Evolutionary conservation across 2,329 filamentous ascomycete species (phyloP).

Genomic region (Exophiala xenobiotica): DNA sequence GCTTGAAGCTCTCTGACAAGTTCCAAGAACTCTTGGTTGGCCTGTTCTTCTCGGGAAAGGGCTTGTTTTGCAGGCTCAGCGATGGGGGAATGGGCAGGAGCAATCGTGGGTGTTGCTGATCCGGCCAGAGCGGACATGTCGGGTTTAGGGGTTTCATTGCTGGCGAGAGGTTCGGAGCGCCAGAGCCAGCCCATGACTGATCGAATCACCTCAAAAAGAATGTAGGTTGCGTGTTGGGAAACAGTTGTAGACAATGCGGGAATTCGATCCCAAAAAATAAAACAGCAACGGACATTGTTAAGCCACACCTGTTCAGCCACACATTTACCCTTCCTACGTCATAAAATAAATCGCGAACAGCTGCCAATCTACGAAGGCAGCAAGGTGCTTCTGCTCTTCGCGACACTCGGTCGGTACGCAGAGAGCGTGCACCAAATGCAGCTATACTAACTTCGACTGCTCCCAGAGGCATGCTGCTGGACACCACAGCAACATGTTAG

Average conservation of each 20-base stretch:
- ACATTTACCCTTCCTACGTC: not conserved
- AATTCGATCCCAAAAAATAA: not conserved
- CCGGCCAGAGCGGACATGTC: not conserved
- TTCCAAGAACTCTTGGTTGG: constrained; percentile 55
- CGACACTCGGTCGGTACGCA: too few species aligned
- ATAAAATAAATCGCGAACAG: not conserved
- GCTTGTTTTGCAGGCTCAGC: constrained; percentile 30
- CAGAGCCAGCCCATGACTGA: constrained; percentile 49
- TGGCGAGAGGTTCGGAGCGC: constrained; percentile 35
- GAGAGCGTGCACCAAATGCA: too few species aligned
- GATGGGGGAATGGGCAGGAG: constrained; percentile 18
- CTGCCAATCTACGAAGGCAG: too few species aligned
- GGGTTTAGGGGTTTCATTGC: constrained; percentile 7
- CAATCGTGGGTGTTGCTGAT: constrained; percentile 15
- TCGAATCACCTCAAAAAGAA: not conserved
- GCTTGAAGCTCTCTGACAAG: constrained; percentile 51
- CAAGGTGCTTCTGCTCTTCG: too few species aligned
- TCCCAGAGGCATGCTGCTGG: not conserved
- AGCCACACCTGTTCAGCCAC: not conserved
- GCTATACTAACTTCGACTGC: too few species aligned
- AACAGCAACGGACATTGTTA: not conserved
- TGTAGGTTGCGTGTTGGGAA: not conserved
- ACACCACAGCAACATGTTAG: constrained; percentile 13
- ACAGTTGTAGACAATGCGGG: not conserved
- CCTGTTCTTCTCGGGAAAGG: constrained; percentile 47